phyloP scores from a whole-genome alignment of 768 basidiomycete genomes.

The Panellus pusillus region DNA sequence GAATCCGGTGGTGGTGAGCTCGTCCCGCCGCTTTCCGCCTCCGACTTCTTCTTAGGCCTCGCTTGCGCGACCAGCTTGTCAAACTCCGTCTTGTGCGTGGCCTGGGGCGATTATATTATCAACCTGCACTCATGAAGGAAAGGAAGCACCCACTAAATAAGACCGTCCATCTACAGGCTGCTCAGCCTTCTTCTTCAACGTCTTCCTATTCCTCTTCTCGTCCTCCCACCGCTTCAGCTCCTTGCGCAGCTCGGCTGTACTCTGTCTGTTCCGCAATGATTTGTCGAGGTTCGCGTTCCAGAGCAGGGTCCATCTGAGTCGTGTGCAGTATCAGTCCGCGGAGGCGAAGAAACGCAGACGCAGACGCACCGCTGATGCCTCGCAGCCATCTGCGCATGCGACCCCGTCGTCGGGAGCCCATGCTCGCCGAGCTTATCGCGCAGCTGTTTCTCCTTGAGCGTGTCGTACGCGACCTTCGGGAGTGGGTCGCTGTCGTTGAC shows the following conservation, averaged over 20 bases:
- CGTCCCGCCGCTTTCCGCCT: too few relatives aligned
- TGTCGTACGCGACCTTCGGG: conserved; percentile 65
- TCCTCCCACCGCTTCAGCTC: conserved; percentile 65
- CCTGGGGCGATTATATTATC: conserved; percentile 28
- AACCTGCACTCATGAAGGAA: too few relatives aligned
- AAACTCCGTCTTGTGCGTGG: conserved; percentile 41
- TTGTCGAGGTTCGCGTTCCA: conserved; percentile 74
- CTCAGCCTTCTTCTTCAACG: conserved; percentile 37
- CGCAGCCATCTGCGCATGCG: conserved; percentile 48
- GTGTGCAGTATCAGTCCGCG: too few relatives aligned
- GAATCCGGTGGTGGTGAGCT: too few relatives aligned
- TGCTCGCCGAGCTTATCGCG: conserved; percentile 56
- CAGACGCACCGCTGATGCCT: conserved; percentile 59
- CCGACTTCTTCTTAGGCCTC: too few relatives aligned
- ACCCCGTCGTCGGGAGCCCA: conserved; percentile 51
- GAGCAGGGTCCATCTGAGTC: conserved; percentile 62
- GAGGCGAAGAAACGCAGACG: too few relatives aligned
- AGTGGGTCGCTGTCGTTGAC: conserved; percentile 45
- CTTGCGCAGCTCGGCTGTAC: conserved; percentile 42
- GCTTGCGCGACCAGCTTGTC: conserved; percentile 38
- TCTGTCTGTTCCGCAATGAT: conserved; percentile 43
- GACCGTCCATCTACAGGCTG: conserved; percentile 36
- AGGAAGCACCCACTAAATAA: conserved; percentile 37
- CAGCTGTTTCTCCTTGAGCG: conserved; percentile 60
- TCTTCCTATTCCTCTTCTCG: conserved; percentile 41